These are phyloP conservation scores for Dispira parvispora DNA, from an alignment of 192 early-diverging fungal species.

Conservation along the genomic window DNA sequence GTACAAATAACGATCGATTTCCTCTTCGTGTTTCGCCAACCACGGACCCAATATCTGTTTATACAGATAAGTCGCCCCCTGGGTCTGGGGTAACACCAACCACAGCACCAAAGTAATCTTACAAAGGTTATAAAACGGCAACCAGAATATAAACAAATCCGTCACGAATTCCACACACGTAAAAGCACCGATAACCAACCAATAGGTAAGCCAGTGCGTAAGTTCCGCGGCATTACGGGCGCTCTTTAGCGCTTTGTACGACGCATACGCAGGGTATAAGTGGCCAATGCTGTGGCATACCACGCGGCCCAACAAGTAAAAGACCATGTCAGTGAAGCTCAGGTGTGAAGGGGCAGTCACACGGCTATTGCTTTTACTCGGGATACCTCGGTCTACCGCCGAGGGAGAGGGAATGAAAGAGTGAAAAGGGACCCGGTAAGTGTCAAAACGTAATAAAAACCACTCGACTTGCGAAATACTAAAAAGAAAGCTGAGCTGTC, in stretches of 20 bases:
- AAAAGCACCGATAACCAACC: conserved; percentile 32
- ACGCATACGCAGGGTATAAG: conserved; percentile 10
- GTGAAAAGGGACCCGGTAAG: too few relatives aligned
- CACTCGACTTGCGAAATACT: too few relatives aligned
- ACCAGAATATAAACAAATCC: conserved; percentile 33
- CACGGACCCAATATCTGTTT: neutral
- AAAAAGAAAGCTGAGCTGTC: too few relatives aligned
- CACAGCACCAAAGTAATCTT: conserved; percentile 26
- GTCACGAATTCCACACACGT: conserved; percentile 24
- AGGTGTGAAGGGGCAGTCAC: too few relatives aligned
- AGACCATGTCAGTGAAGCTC: neutral
- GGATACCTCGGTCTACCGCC: too few relatives aligned
- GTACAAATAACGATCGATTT: conserved; percentile 7
- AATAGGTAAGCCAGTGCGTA: conserved; percentile 22
- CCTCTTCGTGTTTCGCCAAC: neutral
- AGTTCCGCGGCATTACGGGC: neutral
- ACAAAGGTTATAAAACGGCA: conserved; percentile 25
- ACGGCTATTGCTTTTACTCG: too few relatives aligned
- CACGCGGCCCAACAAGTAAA: conserved; percentile 3
- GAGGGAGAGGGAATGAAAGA: too few relatives aligned
- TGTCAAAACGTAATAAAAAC: too few relatives aligned
- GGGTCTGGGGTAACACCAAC: conserved; percentile 29
- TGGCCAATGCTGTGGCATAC: conserved; percentile 7
- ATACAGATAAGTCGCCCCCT: conserved; percentile 6
- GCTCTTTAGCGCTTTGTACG: conserved; percentile 11